Percentiles rank a stretch among this genome's conserved stretches.
Conservation (phyloP, 192 early-diverging fungal genomes). For the Coemansia sp. region DNA sequence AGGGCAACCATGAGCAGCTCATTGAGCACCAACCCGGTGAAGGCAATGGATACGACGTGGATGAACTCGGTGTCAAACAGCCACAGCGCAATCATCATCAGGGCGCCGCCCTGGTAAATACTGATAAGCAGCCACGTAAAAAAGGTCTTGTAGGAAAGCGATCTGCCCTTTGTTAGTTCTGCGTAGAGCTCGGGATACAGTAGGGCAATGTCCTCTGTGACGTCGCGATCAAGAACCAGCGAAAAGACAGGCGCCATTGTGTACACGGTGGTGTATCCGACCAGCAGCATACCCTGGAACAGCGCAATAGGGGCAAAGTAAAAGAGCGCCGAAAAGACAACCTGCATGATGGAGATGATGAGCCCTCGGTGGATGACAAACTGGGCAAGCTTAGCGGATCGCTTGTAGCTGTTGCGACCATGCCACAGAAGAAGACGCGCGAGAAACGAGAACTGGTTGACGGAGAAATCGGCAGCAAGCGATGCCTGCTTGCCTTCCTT, state of each 20-base stretch:
- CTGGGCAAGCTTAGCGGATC: slow-evolving; percentile 90
- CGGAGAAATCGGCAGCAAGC: slow-evolving; percentile 90
- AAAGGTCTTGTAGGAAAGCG: slow-evolving; percentile 90
- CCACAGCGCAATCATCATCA: slow-evolving; percentile 93
- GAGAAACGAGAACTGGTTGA: slow-evolving; percentile 87
- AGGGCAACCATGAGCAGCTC: slow-evolving; percentile 95
- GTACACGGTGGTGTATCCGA: slow-evolving; percentile 94
- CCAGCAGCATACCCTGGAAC: slow-evolving; percentile 84
- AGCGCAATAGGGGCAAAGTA: slow-evolving; percentile 97
- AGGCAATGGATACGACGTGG: slow-evolving; percentile 92
- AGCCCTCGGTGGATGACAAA: slow-evolving; percentile 97
- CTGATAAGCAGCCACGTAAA: slow-evolving; percentile 93
- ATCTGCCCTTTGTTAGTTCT: slow-evolving; percentile 90
- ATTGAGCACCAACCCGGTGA: slow-evolving; percentile 91
- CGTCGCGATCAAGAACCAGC: slow-evolving; percentile 87
- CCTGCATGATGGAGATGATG: slow-evolving; percentile 98
- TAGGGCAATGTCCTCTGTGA: slow-evolving; percentile 85
- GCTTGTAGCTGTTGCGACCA: slow-evolving; percentile 91
- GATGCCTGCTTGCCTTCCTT: slow-evolving; percentile 96
- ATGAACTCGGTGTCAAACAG: slow-evolving; percentile 96
- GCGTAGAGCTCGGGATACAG: slow-evolving; percentile 93
- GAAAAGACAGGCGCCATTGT: slow-evolving; percentile 98
- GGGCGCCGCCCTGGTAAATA: slow-evolving; percentile 94
- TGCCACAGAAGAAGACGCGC: slow-evolving; percentile 90
- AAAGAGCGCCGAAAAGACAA: slow-evolving; percentile 93